Base-by-base conservation (phyloP, 345 rosid genomes). In the Lepidium aucheri region DNA sequence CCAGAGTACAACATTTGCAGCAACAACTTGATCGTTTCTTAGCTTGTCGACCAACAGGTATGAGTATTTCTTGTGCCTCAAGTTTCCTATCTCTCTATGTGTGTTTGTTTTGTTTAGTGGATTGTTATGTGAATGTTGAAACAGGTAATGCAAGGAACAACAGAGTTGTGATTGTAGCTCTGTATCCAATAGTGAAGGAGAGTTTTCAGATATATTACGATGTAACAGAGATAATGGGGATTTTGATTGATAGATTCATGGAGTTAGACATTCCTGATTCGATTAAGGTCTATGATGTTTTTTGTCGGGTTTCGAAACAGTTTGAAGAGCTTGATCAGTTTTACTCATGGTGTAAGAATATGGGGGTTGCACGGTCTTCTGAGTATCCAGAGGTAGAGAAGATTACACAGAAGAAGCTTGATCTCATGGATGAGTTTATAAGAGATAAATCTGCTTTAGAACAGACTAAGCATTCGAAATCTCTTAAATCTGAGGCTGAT, bases 11-110 rank as follows among this genome's bases (percentile, higher is more conserved):
- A 14, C 96, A 83, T 65, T 75, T 88, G 80, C 97, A 83, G 18
- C 97, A 83, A 75, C 82, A 88, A 6, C 84, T 94, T 10, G 91
- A 84, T 2, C 97, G 96, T 24, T 83, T 90, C 67, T 63, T 94
- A 46, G 90, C 97, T 55, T 90, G 97, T 61, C 83, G 84, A 20
- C 97, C 99, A 36, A 85, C 97, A 84, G 98, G 98, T 88, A 59
- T 7, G 24, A 4, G 2, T 7, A 42, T 36, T 15, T 36, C 55
- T 36, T 43, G 7, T 2, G 1, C 8, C 32, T 16, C 41, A 57
- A 9, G 53, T 36, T 50, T 50, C 30, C 15, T 11, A 15, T 11
- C 9, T 32, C 15, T 32, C 47, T 67, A 18, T 35, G 18, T 18
- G 15, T 67, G 18, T 35, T 8, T 20, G 15, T 32, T 35, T 60